Evolutionary conservation across 1,284 basidiomycete genomes (phyloP).

Genomic region (Nidula niveotomentosa): DNA sequence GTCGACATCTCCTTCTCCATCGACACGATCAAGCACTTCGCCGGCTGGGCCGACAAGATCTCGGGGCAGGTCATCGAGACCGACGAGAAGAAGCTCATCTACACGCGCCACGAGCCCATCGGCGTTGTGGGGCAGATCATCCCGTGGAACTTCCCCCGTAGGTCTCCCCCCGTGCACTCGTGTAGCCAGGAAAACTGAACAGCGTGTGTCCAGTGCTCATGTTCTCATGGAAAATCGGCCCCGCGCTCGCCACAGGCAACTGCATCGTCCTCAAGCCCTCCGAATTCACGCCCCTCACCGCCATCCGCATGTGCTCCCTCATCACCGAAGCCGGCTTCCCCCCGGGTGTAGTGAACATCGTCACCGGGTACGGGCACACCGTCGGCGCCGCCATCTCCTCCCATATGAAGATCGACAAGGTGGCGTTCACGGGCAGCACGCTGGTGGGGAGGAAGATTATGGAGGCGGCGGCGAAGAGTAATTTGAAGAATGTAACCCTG

Average conservation of each 20-base stretch:
- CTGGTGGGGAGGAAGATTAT: constrained; percentile 85
- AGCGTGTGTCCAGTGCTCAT: constrained; percentile 69
- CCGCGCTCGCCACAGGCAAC: constrained; percentile 86
- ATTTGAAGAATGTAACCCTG: constrained; percentile 88
- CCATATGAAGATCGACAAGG: constrained; percentile 72
- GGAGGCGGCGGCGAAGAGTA: constrained; percentile 80
- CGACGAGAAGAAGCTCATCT: constrained; percentile 68
- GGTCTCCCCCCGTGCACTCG: not conserved
- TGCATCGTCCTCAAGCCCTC: constrained; percentile 85
- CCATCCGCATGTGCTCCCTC: constrained; percentile 56
- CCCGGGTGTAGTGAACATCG: constrained; percentile 71
- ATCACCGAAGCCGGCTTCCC: constrained; percentile 63
- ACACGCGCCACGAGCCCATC: constrained; percentile 91
- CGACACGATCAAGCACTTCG: constrained; percentile 70
- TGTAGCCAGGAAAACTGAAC: constrained; percentile 2
- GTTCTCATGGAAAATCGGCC: constrained; percentile 83
- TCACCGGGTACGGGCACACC: constrained; percentile 77
- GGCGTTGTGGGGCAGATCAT: constrained; percentile 90
- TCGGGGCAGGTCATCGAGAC: constrained; percentile 82
- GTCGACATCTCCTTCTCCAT: constrained; percentile 77
- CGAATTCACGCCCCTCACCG: constrained; percentile 88
- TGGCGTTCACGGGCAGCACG: constrained; percentile 78
- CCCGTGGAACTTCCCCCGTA: constrained; percentile 51
- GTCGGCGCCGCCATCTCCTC: constrained; percentile 54
- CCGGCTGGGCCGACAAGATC: constrained; percentile 88